Base-by-base conservation (phyloP, 768 basidiomycete species). In the Rubroboletus satanas region DNA sequence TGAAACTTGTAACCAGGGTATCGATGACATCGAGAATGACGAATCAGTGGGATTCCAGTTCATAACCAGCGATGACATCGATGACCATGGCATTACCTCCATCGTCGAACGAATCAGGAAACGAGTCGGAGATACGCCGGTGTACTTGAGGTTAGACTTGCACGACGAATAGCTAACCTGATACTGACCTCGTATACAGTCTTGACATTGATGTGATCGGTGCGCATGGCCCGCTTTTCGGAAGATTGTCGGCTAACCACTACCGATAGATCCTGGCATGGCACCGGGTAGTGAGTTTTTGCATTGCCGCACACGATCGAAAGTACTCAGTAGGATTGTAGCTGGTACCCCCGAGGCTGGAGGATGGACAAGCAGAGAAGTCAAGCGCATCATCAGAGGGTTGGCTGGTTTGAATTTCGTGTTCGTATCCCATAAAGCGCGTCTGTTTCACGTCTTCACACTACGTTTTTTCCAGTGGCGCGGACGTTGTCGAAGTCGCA, bases 291-390 rank as follows among this genome's bases (percentile, higher is more conserved):
- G 87, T 88, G 63, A 66, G 85, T 75, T 44, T 32, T 41, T 7
- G 26, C 18, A n/a, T 53, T 6, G 2, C 9, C 32, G 17, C 17
- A 39, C 14, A 28, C 31, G 26, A 33, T 49, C 12, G 18, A 15
- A 38, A 31, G 32, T 38, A 18, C n/a, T 52, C 23, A 56, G 10
- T 14, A 10, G 7, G 15, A 56, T 45, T 39, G 5, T 63, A 90
- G 87, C 91, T 53, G 89, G 90, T 14, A 92, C 90, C 1, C 90
- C 90, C 14, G 90, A 93, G 68, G 77, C 85, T 2, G 90, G 90
- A 32, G 90, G 90, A 12, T 91, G 88, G 89, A 90, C 90, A 4
- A 85, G 82, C 18, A 82, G 90, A 45, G 90, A 92, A 71, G 76
- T 90, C 39, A 90, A 91, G 63, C 80, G 87, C 35, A 88, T 91